These are phyloP conservation scores for Capronia coronata DNA, from an alignment of 2,329 filamentous ascomycete species.

Conservation along the genomic window DNA sequence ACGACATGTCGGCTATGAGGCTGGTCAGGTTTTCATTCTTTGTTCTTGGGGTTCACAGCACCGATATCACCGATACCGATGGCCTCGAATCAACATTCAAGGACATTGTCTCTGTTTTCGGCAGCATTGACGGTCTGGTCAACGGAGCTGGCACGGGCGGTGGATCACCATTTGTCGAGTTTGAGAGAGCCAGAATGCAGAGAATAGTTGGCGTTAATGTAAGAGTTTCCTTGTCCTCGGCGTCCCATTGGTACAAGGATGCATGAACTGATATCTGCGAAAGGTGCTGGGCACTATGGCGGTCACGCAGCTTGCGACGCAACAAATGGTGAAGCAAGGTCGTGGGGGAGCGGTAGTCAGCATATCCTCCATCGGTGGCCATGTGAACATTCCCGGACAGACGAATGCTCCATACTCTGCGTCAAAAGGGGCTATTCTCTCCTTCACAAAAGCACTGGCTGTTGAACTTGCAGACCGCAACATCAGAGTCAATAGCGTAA, in stretches of 20 bases:
- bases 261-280: too few species aligned
- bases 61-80: conserved; percentile 14
- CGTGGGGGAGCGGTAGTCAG: conserved; percentile 32
- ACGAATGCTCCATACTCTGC: conserved; percentile 31
- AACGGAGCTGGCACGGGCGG: conserved; percentile 36
- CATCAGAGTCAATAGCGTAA: conserved; percentile 45
- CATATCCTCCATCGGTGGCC: conserved; percentile 24
- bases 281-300: conserved; percentile 43
- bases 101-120: conserved; percentile 12
- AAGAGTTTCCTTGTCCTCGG: conserved; percentile 38
- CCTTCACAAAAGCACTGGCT: conserved; percentile 37
- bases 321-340: conserved; percentile 47
- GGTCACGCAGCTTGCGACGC: conserved; percentile 44
- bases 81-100: conserved; percentile 11
- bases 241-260: too few species aligned
- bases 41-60: too few species aligned
- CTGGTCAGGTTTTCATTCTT: too few species aligned
- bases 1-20: too few species aligned
- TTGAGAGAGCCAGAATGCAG: conserved; percentile 40
- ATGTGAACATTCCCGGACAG: conserved; percentile 31
- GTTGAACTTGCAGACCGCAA: conserved; percentile 47
- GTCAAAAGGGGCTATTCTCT: conserved; percentile 40
- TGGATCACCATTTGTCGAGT: conserved; percentile 43
- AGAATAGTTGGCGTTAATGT: conserved; percentile 42
- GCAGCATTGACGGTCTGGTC: conserved; percentile 17